phyloP scores from a whole-genome alignment of 441 rosid species.

The Breynia disticha region DNA sequence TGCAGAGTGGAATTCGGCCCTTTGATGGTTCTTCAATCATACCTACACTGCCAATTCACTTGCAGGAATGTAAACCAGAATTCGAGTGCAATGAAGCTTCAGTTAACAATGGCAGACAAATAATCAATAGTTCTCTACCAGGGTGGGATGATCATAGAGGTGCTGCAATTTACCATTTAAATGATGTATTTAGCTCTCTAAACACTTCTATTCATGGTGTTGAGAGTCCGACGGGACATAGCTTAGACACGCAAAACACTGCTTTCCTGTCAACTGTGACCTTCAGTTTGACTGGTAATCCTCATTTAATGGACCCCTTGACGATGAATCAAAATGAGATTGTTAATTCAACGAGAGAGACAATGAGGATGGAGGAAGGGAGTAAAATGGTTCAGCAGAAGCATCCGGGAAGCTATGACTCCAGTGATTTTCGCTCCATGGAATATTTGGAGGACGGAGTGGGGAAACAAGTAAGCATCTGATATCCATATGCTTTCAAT shows the following conservation, averaged over 20 bases:
- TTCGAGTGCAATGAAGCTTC: constrained; percentile 20
- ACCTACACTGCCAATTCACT: constrained; percentile 17
- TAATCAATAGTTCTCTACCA: constrained; percentile 18
- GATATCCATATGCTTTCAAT: neutral
- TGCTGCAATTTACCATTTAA: constrained; percentile 20
- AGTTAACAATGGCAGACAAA: constrained; percentile 17
- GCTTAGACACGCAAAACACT: constrained; percentile 29
- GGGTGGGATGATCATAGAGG: constrained; percentile 28
- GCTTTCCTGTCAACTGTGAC: constrained; percentile 27
- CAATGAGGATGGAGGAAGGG: constrained; percentile 31
- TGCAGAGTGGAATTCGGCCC: constrained; percentile 25
- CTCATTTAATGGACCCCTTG: constrained; percentile 24
- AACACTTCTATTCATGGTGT: constrained; percentile 22
- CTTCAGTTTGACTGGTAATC: constrained; percentile 28
- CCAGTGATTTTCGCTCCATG: constrained; percentile 40
- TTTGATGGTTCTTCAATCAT: constrained; percentile 23
- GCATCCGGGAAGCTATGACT: constrained; percentile 29
- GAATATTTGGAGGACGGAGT: constrained; percentile 50
- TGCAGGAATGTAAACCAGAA: constrained; percentile 26
- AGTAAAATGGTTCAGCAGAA: constrained; percentile 34
- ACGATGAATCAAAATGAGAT: constrained; percentile 27
- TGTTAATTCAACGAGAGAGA: constrained; percentile 28
- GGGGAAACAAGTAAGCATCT: constrained; percentile 44
- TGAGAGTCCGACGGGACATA: constrained; percentile 18
- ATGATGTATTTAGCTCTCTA: constrained; percentile 24